Evolutionary conservation across 2,329 filamentous ascomycete species (phyloP), one percentile per base, ranked within the genome.

Genomic region (Bipolaris sorokiniana): DNA sequence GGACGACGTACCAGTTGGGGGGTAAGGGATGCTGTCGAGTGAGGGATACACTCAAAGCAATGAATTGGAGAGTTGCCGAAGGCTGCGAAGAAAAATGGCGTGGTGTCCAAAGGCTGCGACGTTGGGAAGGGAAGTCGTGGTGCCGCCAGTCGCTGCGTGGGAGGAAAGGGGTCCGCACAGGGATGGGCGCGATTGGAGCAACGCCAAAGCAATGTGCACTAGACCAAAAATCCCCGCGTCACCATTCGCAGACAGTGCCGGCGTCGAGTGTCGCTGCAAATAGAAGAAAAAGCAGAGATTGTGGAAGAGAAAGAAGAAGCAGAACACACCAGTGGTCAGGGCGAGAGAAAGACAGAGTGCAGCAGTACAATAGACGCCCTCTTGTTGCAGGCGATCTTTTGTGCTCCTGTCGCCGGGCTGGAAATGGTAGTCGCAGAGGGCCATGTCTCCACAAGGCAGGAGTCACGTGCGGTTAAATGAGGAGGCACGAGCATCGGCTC

Each of bases 111-210:
- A 70, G 67, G 64, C 63, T 69, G 69, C 69, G 63, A 69, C 61
- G 69, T 68, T 69, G 67, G 52, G 59, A 63, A 65, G 70, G 68
- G 71, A 71, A 75, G 67, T 69, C 67, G 71, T 69, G 69, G 71
- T 72, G 69, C 59, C 66, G 64, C 69, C 65, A 55, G 64, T 62
- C 57, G 57, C 58, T 69, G 58, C 65, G 57, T 64, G 65, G 28
- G 66, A 69, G 71, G 70, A 75, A 76, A 76, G 71, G 73, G 73
- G 71, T 72, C 73, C 65, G 68, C 61, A 62, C 72, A 74, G 52
- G 56, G 51, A 58, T 59, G 58, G 69, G 74, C 51, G 55, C 55
- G 73, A 73, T 75, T 67, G 64, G 61, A 69, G 65, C 71, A 69
- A 67, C 67, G 67, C 71, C 67, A 59, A 68, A 64, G 65, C 64